Evolutionary conservation across 2,329 filamentous ascomycete genomes (phyloP), one percentile per base, ranked within the genome.

Genomic region (Alternaria sp.): DNA sequence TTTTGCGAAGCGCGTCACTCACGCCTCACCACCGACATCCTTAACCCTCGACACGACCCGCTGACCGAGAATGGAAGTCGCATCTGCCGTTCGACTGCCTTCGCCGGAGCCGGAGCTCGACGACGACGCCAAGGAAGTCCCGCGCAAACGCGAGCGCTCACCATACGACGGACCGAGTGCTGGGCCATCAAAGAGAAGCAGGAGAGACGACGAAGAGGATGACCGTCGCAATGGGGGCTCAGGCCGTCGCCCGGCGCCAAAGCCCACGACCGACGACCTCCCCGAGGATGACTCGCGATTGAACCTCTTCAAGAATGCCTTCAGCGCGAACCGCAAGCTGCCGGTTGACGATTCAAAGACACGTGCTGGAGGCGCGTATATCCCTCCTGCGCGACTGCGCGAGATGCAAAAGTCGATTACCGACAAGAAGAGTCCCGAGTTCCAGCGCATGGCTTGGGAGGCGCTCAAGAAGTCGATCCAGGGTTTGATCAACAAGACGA

Each of bases 391-490:
- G 54, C 87, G 93, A 70, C 84, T 99, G 75, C 89, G 93, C 70
- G 94, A 94, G 40, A 87, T 99, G 63, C 95, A 99, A 82, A 92
- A 94, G 54, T 93, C 97, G 81, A 97, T 99, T 79, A 97, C 93
- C 64, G 95, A 99, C 82, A 97, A 97, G 84, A 90, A 87, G 56
- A 96, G 90, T 80, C 96, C 97, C 80, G 95, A 98, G 81, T 98
- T 97, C 77, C 95, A 98, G 85, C 92, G 95, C 72, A 97, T 99
- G 92, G 93, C 94, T 9, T 99, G 95, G 95, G 95, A 99, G 81
- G 94, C 94, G 12, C 83, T 99, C 74, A 99, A 99, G 84, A 99
- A 99, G 84, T 95, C 92, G 50, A 97, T 99, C 81, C 98, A 99
- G 77, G 95, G 95, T 71, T 83, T 99, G 67, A 97, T 99, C 85